A percentile compares a stretch with the other conserved stretches of the same genome.
These are phyloP conservation scores for Claviceps maximensis DNA, from an alignment of 2,329 filamentous ascomycete genomes.

Conservation along the genomic window DNA sequence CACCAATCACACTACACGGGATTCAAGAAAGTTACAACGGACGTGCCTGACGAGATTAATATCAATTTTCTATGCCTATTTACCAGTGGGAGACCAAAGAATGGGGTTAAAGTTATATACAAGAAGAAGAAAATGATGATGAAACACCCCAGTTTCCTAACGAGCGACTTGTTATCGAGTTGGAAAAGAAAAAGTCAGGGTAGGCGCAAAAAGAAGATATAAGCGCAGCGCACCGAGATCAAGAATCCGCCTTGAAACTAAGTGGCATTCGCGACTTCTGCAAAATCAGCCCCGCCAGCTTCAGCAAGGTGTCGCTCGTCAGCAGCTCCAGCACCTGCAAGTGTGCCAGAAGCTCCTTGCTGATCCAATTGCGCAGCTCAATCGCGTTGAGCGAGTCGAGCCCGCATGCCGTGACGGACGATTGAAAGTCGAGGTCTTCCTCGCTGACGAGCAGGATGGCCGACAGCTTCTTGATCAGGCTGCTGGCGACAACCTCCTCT, in stretches of 20 bases:
- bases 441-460: slow-evolving; percentile 16
- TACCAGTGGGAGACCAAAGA: no score
- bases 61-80: no score
- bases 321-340: slow-evolving; percentile 43
- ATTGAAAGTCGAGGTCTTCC: slow-evolving; percentile 7
- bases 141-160: no score
- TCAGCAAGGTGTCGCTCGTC: slow-evolving; percentile 29
- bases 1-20: no score
- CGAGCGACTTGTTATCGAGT: no score
- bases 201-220: no score
- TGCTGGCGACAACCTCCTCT: slow-evolving; percentile 12
- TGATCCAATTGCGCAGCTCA: slow-evolving; percentile 37
- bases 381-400: slow-evolving; percentile 37
- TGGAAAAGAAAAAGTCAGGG: no score
- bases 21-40: no score
- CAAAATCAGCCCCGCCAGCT: slow-evolving; percentile 13
- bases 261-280: slow-evolving; percentile 13
- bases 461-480: slow-evolving; percentile 20
- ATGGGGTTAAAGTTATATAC: no score
- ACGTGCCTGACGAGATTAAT: no score
- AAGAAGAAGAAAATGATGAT: no score
- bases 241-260: slow-evolving; percentile 8
- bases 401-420: slow-evolving; percentile 14
- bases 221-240: no score
- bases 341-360: slow-evolving; percentile 26